phyloP scores from a whole-genome alignment of 768 basidiomycete genomes.

The Leccinum sublutescens region DNA sequence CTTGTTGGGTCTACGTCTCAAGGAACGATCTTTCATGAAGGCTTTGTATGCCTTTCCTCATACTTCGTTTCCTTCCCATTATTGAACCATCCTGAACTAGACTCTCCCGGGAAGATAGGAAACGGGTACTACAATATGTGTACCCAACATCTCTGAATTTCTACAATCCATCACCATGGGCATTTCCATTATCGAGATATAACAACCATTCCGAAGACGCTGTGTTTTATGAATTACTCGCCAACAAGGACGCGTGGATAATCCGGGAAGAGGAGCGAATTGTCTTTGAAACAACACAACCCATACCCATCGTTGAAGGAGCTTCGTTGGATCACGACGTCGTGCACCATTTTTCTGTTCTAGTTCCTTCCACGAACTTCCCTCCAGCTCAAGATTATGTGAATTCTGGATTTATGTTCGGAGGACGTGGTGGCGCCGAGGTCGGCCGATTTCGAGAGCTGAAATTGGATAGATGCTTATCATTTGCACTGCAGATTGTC shows the following conservation, averaged over 20 bases:
- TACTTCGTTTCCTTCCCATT: not conserved
- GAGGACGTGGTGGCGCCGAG: not conserved
- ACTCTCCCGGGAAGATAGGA: constrained; percentile 1
- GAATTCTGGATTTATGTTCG: not conserved
- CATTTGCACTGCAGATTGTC: not conserved
- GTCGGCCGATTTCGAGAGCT: not conserved
- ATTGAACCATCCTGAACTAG: constrained; percentile 1
- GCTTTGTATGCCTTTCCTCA: constrained; percentile 3
- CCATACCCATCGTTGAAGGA: not conserved
- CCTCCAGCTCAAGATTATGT: constrained; percentile 12
- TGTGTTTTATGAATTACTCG: not conserved
- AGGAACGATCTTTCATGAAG: constrained; percentile 22
- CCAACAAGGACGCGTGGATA: constrained; percentile 16
- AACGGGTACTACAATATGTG: not conserved
- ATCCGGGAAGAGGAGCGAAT: constrained; percentile 19
- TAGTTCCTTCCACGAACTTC: constrained; percentile 24
- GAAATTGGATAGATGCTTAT: not conserved
- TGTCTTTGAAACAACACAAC: constrained; percentile 17
- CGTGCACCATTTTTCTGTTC: constrained; percentile 14
- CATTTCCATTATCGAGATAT: not conserved
- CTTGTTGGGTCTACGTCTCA: constrained; percentile 15
- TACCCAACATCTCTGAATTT: not conserved
- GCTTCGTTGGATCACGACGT: not conserved
- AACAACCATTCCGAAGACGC: not conserved
- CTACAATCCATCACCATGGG: not conserved